phyloP scores from a whole-genome alignment of 768 basidiomycete species.

The Gelatoporia subvermispora region DNA sequence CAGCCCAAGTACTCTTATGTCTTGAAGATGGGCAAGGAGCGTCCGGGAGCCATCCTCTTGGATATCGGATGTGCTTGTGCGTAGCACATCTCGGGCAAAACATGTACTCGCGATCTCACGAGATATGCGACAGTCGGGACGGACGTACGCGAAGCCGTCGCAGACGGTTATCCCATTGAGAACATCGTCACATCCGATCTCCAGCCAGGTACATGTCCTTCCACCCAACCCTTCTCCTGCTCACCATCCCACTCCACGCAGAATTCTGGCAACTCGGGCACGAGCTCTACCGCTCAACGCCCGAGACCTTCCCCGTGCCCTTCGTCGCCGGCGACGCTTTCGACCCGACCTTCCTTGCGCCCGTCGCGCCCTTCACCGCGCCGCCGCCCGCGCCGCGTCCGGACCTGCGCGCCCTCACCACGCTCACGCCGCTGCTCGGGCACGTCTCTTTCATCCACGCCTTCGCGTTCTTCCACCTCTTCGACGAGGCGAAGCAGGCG shows the following conservation, averaged over 20 bases:
- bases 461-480: slow-evolving; percentile 46
- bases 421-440: slow-evolving; percentile 42
- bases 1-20: slow-evolving; percentile 21
- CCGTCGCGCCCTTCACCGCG: slow-evolving; percentile 18
- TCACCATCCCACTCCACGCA: slow-evolving; percentile 12
- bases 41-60: slow-evolving; percentile 30
- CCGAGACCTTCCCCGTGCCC: slow-evolving; percentile 44
- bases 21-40: slow-evolving; percentile 30
- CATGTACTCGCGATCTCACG: neutral
- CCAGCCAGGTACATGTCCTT: slow-evolving; percentile 20
- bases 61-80: slow-evolving; percentile 40
- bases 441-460: slow-evolving; percentile 45
- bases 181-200: slow-evolving; percentile 34
- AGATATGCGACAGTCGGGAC: slow-evolving; percentile 27
- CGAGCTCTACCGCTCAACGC: slow-evolving; percentile 48
- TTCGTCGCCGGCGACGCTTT: slow-evolving; percentile 55
- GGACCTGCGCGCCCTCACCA: slow-evolving; percentile 27
- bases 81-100: neutral
- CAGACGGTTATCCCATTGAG: slow-evolving; percentile 35
- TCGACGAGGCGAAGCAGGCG: slow-evolving; percentile 32
- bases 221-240: neutral
- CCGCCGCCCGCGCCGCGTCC: slow-evolving; percentile 12
- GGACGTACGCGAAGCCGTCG: slow-evolving; percentile 33
- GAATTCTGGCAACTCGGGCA: slow-evolving; percentile 60
- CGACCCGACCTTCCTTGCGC: slow-evolving; percentile 36